These are phyloP conservation scores for Roridomyces roridus DNA, from an alignment of 768 basidiomycete species.

Conservation along the genomic window DNA sequence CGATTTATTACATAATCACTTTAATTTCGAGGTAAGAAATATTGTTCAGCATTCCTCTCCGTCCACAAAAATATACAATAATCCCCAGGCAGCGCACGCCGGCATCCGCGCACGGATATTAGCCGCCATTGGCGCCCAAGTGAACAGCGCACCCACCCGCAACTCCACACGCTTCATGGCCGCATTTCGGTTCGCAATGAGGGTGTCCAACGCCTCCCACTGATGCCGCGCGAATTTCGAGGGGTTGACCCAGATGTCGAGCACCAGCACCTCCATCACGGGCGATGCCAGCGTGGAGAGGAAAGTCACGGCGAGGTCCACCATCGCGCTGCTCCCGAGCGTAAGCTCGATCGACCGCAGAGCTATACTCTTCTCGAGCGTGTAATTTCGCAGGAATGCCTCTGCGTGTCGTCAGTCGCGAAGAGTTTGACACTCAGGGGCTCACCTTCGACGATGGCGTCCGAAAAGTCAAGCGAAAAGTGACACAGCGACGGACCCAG, in stretches of 20 bases:
- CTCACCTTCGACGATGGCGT: conserved; percentile 3
- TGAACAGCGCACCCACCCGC: not conserved
- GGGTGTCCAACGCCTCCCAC: not conserved
- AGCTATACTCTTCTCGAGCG: not conserved
- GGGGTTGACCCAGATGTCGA: conserved; percentile 6
- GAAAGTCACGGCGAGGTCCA: not conserved
- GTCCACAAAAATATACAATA: not conserved
- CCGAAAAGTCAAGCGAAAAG: not conserved
- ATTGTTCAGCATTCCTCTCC: too few species aligned
- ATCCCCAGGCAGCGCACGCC: not conserved
- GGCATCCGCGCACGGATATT: conserved; percentile 1
- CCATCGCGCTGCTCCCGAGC: not conserved
- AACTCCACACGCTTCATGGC: not conserved
- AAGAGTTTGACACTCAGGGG: too few species aligned
- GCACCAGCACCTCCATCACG: not conserved
- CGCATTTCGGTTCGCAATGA: not conserved
- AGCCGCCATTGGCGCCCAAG: not conserved
- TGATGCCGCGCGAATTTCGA: not conserved
- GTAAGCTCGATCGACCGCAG: conserved; percentile 2
- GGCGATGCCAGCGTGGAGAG: not conserved
- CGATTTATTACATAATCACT: too few species aligned
- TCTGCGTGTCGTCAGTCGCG: too few species aligned
- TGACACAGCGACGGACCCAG: not conserved
- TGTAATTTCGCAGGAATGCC: not conserved
- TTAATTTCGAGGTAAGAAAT: too few species aligned